A percentile compares a stretch with the other conserved stretches of the same genome.
phyloP scores from a whole-genome alignment of 495 filamentous ascomycete species.

The Lasiosphaeriaceae sp. region DNA sequence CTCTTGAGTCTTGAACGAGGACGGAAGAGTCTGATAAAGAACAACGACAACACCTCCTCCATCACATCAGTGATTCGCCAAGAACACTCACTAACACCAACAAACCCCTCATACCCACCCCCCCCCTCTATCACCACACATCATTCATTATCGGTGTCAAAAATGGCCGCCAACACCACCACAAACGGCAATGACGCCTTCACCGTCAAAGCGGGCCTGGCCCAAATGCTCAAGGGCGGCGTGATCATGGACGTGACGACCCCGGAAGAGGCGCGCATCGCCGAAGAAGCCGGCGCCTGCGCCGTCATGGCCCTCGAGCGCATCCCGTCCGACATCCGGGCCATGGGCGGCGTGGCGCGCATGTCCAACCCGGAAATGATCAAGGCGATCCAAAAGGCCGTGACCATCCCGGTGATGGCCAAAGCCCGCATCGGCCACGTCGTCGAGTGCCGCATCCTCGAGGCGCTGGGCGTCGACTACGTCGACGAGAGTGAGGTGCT shows the following conservation, averaged over 20 bases:
- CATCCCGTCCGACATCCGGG: constrained; percentile 94
- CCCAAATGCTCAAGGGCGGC: constrained; percentile 96
- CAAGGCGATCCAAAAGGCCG: constrained; percentile 89
- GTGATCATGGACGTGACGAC: constrained; percentile 99
- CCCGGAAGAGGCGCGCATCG: constrained; percentile 90
- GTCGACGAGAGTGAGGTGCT: constrained; percentile 97
- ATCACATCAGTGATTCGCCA: not conserved
- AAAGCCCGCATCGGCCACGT: constrained; percentile 98
- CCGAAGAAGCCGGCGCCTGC: constrained; percentile 91
- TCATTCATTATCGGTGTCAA: constrained; percentile 1
- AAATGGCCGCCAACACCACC: constrained; percentile 24
- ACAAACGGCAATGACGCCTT: constrained; percentile 44
- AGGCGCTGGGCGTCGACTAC: constrained; percentile 93
- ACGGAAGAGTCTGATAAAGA: no score
- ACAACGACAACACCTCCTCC: constrained; percentile 2
- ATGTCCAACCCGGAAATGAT: constrained; percentile 98
- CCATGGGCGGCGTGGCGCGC: constrained; percentile 85
- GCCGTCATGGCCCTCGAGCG: constrained; percentile 99
- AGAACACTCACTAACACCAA: not conserved
- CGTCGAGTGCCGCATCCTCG: constrained; percentile 97
- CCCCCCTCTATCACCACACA: not conserved
- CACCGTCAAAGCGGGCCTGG: constrained; percentile 86
- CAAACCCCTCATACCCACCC: not conserved
- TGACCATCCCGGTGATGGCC: constrained; percentile 99
- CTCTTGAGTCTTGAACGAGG: no score